Evolutionary conservation across 2,329 filamentous ascomycete genomes (phyloP), one percentile per base, ranked within the genome.

Genomic region (Aureobasidium vineae): DNA sequence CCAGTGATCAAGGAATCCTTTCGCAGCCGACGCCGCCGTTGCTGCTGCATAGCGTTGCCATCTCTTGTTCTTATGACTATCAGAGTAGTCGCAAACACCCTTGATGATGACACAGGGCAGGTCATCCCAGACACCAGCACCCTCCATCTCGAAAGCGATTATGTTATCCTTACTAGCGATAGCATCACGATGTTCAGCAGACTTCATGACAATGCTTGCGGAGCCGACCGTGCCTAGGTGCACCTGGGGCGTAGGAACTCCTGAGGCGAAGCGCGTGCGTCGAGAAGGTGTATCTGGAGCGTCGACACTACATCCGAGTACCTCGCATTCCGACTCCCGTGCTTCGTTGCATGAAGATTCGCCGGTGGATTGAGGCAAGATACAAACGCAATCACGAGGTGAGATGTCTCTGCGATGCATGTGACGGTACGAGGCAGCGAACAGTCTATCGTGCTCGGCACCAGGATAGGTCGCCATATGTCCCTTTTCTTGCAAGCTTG

Each of bases 361-460:
- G 4, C 6, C 8, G 28, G 2, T n/a, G 2, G 47, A 50, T 4
- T 2, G 15, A 52, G 49, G 19, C 26, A 15, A 31, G 19, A 31
- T 2, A 52, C 49, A 52, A 15, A 10, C 26, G 4, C 49, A 63
- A 41, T 21, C 23, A 8, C 10, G 21, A 6, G 36, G 16, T 3
- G 45, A 11, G n/a, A 2, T 15, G 1, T 45, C 26, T 43, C 2
- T 47, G 28, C 71, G 69, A 66, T 75, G 73, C 50, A 70, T 72
- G 57, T 75, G 73, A 3, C 65, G 68, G 66, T 74, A 71, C 10
- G 54, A 26, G 13, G 69, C 31, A 10, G 43, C 59, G 49, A 66
- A 74, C 1, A 75, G 66, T 16, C 63, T 68, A 54, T 75, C 72
- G 28, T 70, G 53, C 16, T 56, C 43, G 11, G 43, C 36, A 21